Percentiles rank a stretch among this genome's conserved stretches.
These are phyloP conservation scores for Aspergillus intermedius DNA, from an alignment of 2,329 filamentous ascomycete genomes.

Conservation along the genomic window DNA sequence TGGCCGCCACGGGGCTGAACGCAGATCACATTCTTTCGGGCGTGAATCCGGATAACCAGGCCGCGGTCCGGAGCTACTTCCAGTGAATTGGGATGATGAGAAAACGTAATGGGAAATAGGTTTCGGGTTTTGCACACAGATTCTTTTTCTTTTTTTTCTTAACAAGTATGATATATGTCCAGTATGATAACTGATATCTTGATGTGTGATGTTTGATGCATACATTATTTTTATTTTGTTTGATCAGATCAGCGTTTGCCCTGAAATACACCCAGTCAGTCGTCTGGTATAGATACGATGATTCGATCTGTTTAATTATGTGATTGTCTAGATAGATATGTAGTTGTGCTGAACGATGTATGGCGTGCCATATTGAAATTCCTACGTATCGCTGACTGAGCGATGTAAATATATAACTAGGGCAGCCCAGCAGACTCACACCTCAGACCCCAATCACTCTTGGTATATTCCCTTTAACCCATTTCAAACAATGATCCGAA, in stretches of 20 bases:
- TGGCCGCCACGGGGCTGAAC: conserved; percentile 67
- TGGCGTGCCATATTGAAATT: too few species aligned
- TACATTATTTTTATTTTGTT: not conserved
- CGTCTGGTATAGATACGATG: not conserved
- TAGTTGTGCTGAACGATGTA: not conserved
- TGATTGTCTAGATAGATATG: not conserved
- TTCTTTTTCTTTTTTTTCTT: not conserved
- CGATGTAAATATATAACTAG: too few species aligned
- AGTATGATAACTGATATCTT: conserved; percentile 1
- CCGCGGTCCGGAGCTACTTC: conserved; percentile 73
- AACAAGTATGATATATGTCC: conserved; percentile 4
- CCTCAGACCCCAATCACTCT: too few species aligned
- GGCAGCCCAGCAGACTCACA: too few species aligned
- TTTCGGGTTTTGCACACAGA: conserved; percentile 2
- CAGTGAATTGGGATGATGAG: conserved; percentile 39
- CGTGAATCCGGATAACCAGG: conserved; percentile 73
- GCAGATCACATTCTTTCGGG: conserved; percentile 67
- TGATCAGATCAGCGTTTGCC: conserved; percentile 10
- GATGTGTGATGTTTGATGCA: not conserved
- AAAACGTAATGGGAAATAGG: too few species aligned
- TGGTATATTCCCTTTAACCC: too few species aligned
- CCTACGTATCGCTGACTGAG: too few species aligned
- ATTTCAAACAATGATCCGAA: not conserved
- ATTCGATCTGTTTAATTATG: not conserved
- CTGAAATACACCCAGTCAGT: conserved; percentile 2